phyloP scores from a whole-genome alignment of 768 basidiomycete species.

The Tylopilus sp. region DNA sequence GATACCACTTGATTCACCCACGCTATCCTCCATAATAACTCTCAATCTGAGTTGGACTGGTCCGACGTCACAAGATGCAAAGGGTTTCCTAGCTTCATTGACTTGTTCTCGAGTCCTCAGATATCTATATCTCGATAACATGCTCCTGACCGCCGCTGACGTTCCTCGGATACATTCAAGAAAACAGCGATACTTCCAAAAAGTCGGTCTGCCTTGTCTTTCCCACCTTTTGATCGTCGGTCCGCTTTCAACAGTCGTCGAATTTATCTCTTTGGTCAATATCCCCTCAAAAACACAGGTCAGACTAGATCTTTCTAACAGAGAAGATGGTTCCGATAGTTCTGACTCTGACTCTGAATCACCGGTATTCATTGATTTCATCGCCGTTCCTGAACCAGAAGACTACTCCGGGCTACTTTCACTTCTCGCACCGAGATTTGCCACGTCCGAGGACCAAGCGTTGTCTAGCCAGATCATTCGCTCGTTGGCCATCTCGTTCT shows the following conservation, averaged over 20 bases:
- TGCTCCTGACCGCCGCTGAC: constrained; percentile 16
- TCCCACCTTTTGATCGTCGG: neutral
- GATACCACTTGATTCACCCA: neutral
- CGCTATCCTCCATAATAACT: constrained; percentile 27
- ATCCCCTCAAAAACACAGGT: neutral
- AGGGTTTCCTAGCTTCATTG: constrained; percentile 33
- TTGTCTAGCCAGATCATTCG: neutral
- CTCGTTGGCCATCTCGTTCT: neutral
- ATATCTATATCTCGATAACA: constrained; percentile 31
- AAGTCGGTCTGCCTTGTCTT: neutral
- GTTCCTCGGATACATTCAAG: neutral
- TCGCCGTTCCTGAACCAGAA: too few species aligned
- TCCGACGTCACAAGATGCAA: constrained; percentile 22
- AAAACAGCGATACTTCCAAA: neutral
- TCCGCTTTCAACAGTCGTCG: constrained; percentile 2
- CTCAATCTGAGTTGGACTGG: constrained; percentile 30
- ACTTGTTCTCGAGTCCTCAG: constrained; percentile 32
- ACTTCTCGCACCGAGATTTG: neutral
- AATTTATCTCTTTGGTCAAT: neutral
- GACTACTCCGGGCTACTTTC: neutral
- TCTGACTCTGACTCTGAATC: too few species aligned
- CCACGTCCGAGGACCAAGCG: neutral
- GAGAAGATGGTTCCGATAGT: neutral
- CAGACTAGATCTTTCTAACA: neutral
- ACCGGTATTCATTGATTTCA: too few species aligned